phyloP scores from a whole-genome alignment of 306 rosid genomes.

The Nissolia schottii region DNA sequence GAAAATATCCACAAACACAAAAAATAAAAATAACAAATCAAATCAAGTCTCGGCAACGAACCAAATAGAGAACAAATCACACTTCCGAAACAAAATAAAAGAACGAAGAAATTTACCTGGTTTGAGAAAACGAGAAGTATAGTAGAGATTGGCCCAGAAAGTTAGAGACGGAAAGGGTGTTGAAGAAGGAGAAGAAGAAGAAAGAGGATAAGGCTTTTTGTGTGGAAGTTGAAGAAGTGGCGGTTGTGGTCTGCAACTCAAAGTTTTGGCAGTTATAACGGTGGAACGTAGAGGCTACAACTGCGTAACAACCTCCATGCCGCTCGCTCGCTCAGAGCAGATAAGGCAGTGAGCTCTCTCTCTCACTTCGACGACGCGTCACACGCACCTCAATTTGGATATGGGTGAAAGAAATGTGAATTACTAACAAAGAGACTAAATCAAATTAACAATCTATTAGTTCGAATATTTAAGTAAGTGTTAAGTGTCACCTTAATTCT shows the following conservation, averaged over 20 bases:
- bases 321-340: neutral
- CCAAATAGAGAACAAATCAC: neutral
- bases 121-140: conserved; percentile 23
- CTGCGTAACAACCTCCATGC: conserved; percentile 50
- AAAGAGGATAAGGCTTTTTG: neutral
- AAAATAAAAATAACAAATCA: neutral
- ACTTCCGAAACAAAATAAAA: neutral
- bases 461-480: no score
- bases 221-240: conserved; percentile 17
- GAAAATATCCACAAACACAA: conserved; percentile 25
- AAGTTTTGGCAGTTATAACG: conserved; percentile 15
- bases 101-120: conserved; percentile 30
- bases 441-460: no score
- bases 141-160: conserved; percentile 23
- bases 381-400: no score
- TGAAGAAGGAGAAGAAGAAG: conserved; percentile 7
- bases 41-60: neutral
- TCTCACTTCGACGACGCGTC: no score
- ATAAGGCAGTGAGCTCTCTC: neutral
- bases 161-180: conserved; percentile 16
- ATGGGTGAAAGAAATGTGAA: no score
- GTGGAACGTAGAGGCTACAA: conserved; percentile 34
- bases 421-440: no score
- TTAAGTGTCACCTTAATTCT: no score
- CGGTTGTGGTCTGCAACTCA: neutral